Percentiles rank a stretch among this genome's conserved stretches.
phyloP scores from a whole-genome alignment of 805 yeast genomes.

The Candida pseudofarinosa region DNA sequence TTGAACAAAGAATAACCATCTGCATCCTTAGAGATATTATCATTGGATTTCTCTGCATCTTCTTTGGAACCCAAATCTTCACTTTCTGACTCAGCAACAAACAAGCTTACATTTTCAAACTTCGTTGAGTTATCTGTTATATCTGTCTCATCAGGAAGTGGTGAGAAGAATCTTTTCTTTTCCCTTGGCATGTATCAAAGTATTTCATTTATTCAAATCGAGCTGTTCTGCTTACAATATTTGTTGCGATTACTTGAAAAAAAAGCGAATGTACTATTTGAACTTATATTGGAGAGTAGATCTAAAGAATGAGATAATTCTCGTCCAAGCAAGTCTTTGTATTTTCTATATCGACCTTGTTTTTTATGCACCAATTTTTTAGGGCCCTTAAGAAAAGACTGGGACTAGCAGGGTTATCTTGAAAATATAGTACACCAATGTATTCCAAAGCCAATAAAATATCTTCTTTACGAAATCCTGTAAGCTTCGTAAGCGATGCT shows the following conservation, averaged over 20 bases:
- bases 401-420: slow-evolving; percentile 6
- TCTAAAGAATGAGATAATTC: not conserved
- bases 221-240: too few relatives aligned
- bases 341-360: slow-evolving; percentile 4
- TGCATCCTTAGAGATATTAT: not conserved
- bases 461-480: slow-evolving; percentile 66
- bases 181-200: not conserved
- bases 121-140: not conserved
- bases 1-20: slow-evolving; percentile 9
- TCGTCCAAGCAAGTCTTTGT: not conserved
- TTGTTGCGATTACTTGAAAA: too few relatives aligned
- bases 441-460: slow-evolving; percentile 54
- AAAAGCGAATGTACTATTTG: too few relatives aligned
- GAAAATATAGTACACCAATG: slow-evolving; percentile 33
- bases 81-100: not conserved
- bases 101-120: not conserved
- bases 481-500: slow-evolving; percentile 45
- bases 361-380: slow-evolving; percentile 24
- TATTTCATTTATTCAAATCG: not conserved
- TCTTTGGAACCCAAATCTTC: not conserved
- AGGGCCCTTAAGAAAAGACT: slow-evolving; percentile 18
- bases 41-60: not conserved
- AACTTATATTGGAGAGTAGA: too few relatives aligned
- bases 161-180: slow-evolving; percentile 3
- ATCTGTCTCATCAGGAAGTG: not conserved